phyloP scores from a whole-genome alignment of 169 alveolate species.

The Plasmodium sp. region DNA sequence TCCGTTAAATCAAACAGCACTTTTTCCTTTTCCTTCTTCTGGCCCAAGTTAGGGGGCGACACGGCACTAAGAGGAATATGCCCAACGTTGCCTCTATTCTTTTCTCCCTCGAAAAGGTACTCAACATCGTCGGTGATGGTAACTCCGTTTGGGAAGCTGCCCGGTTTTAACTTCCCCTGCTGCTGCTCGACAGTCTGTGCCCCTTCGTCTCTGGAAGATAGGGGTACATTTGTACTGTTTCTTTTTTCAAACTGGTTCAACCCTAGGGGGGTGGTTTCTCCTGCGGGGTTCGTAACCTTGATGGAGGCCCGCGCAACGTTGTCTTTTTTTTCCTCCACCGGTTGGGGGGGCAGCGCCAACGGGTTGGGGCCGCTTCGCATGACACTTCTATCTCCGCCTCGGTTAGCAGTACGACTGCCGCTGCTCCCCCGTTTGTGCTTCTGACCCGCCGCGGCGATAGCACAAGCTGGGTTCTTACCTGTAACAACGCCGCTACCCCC shows the following conservation, averaged over 20 bases:
- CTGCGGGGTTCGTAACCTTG: background rate
- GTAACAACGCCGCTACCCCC: background rate
- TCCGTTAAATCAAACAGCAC: slow-evolving; percentile 32
- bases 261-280: background rate
- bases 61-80: background rate
- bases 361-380: background rate
- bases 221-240: background rate
- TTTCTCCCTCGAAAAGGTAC: background rate
- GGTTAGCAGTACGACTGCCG: too few relatives aligned
- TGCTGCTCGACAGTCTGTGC: background rate
- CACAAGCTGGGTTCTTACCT: background rate
- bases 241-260: background rate
- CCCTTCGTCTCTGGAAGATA: background rate
- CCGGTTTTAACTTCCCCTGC: background rate
- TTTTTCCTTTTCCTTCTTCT: background rate
- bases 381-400: background rate
- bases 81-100: background rate
- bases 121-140: background rate
- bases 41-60: background rate
- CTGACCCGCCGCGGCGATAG: background rate
- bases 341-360: background rate
- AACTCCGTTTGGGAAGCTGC: background rate
- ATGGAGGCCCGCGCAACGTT: background rate
- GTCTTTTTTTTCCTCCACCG: background rate
- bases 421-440: background rate